These are phyloP conservation scores for Berkeleyomyces basicola DNA, from an alignment of 2,329 filamentous ascomycete genomes.

Conservation along the genomic window DNA sequence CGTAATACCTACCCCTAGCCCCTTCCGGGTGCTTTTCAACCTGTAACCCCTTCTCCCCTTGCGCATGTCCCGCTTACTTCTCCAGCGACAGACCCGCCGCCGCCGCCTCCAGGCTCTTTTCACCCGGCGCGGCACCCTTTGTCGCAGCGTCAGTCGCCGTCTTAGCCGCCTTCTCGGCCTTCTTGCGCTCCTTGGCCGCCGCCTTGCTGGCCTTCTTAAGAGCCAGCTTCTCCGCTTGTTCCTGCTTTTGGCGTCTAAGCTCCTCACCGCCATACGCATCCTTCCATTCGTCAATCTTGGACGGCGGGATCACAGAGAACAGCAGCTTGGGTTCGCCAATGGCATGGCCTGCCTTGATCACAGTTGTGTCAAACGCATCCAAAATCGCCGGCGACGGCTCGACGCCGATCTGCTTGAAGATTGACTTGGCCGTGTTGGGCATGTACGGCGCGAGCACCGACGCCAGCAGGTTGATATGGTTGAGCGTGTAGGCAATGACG, in stretches of 20 bases:
- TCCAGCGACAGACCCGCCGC: slow-evolving; percentile 14
- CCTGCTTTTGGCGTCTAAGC: slow-evolving; percentile 52
- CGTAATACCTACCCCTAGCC: not conserved
- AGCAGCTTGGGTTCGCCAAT: slow-evolving; percentile 66
- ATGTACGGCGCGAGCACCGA: slow-evolving; percentile 71
- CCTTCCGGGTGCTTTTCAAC: not conserved
- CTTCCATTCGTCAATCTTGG: slow-evolving; percentile 73
- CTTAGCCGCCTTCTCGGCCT: slow-evolving; percentile 18
- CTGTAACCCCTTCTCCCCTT: not conserved
- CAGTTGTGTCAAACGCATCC: slow-evolving; percentile 44
- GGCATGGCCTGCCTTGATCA: slow-evolving; percentile 56
- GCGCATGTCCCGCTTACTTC: slow-evolving; percentile 10
- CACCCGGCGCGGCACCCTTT: slow-evolving; percentile 6
- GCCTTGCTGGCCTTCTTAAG: slow-evolving; percentile 35
- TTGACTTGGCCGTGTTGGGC: slow-evolving; percentile 58
- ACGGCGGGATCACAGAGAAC: slow-evolving; percentile 66
- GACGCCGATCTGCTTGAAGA: slow-evolving; percentile 59
- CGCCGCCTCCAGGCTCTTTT: slow-evolving; percentile 15
- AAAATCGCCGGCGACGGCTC: slow-evolving; percentile 39
- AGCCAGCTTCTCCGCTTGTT: slow-evolving; percentile 32
- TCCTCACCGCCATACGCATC: slow-evolving; percentile 51
- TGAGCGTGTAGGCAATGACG: slow-evolving; percentile 64
- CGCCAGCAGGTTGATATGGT: slow-evolving; percentile 68
- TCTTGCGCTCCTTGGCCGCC: slow-evolving; percentile 34
- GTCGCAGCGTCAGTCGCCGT: slow-evolving; percentile 12